Conservation (phyloP, 352 stramenopile species). For the Phytophthora citrophthora region DNA sequence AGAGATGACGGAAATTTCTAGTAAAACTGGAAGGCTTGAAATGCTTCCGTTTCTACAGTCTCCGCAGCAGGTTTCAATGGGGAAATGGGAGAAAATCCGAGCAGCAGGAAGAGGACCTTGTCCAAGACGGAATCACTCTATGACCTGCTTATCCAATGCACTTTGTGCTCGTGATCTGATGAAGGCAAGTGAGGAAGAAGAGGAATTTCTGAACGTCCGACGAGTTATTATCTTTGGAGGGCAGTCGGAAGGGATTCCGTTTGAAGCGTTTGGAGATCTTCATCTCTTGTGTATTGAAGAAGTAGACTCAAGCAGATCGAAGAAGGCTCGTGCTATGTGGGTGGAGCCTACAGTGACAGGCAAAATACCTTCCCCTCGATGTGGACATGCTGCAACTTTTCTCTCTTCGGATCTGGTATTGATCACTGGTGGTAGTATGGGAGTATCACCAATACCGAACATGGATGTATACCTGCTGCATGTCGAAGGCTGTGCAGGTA, state of each 20-base stretch:
- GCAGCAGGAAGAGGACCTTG: slow-evolving; percentile 45
- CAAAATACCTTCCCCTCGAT: slow-evolving; percentile 46
- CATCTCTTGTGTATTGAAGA: slow-evolving; percentile 53
- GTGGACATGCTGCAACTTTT: slow-evolving; percentile 53
- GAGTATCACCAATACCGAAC: slow-evolving; percentile 53
- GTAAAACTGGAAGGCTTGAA: slow-evolving; percentile 11
- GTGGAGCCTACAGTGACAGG: slow-evolving; percentile 39
- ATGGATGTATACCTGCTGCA: slow-evolving; percentile 53
- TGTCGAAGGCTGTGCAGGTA: slow-evolving; percentile 44
- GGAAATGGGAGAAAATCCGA: slow-evolving; percentile 71
- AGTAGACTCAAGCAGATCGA: slow-evolving; percentile 1
- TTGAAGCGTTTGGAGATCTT: slow-evolving; percentile 73
- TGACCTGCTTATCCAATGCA: slow-evolving; percentile 59
- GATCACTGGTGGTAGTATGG: slow-evolving; percentile 70
- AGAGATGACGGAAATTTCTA: background rate
- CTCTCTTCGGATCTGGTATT: slow-evolving; percentile 50
- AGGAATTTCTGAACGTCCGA: slow-evolving; percentile 37
- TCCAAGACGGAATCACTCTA: slow-evolving; percentile 67
- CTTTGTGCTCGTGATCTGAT: slow-evolving; percentile 32
- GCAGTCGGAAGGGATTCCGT: slow-evolving; percentile 70
- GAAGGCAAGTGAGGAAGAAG: background rate
- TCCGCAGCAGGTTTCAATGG: slow-evolving; percentile 42
- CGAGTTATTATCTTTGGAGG: slow-evolving; percentile 74
- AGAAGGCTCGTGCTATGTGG: slow-evolving; percentile 48
- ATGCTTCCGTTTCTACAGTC: slow-evolving; percentile 51